Conservation (phyloP, 1,284 basidiomycete species). For the Cutaneotrichosporon cutaneum region DNA sequence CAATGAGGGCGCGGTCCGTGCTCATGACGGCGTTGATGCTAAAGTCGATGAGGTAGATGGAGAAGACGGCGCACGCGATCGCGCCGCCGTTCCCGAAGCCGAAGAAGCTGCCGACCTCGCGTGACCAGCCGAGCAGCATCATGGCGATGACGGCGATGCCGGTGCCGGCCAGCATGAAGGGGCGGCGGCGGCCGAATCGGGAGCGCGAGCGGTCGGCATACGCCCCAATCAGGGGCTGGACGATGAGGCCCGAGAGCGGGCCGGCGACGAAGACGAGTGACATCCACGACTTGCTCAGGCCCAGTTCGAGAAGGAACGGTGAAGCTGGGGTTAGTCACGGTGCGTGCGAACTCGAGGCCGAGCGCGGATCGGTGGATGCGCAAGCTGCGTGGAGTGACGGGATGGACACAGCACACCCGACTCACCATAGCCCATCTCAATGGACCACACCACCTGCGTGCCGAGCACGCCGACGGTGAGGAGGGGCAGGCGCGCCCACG, state of each 20-base stretch:
- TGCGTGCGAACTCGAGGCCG: too few relatives aligned
- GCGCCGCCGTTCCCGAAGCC: constrained; percentile 44
- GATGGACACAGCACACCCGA: constrained; percentile 6
- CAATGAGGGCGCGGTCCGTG: constrained; percentile 54
- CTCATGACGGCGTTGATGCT: constrained; percentile 72
- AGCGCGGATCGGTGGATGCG: too few relatives aligned
- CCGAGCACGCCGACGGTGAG: constrained; percentile 76
- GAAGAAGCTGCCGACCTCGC: constrained; percentile 67
- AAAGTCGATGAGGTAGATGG: constrained; percentile 90
- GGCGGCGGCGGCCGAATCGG: constrained; percentile 75
- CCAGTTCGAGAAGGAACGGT: constrained; percentile 86
- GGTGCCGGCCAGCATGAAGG: constrained; percentile 77
- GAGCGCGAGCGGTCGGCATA: constrained; percentile 86
- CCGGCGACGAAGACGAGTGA: constrained; percentile 92
- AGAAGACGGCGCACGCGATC: constrained; percentile 73
- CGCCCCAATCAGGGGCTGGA: constrained; percentile 85
- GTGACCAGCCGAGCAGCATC: constrained; percentile 80
- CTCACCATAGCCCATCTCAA: constrained; percentile 85
- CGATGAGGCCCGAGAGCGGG: constrained; percentile 83
- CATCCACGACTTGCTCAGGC: constrained; percentile 81
- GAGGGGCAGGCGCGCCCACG: constrained; percentile 65
- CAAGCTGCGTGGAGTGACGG: not conserved
- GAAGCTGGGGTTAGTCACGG: constrained; percentile 59
- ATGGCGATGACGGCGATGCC: constrained; percentile 68
- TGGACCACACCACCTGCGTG: constrained; percentile 82